phyloP scores from a whole-genome alignment of 129 eudicot species.

The Centrapalus pauciflorus region DNA sequence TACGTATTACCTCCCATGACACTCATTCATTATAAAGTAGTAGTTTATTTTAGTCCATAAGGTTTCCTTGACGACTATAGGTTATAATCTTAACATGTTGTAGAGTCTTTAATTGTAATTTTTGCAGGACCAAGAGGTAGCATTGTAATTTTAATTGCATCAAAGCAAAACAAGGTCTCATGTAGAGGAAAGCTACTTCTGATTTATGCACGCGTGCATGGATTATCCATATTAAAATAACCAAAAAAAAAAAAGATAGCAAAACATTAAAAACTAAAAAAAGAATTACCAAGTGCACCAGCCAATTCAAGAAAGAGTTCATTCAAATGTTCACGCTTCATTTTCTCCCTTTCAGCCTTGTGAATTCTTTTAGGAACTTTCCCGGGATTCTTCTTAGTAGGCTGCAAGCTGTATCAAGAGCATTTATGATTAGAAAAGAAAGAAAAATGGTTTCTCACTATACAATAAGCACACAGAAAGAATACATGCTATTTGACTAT shows the following conservation, averaged over 20 bases:
- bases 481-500: background rate
- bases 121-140: background rate
- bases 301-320: conserved; percentile 66
- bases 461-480: conserved; percentile 5
- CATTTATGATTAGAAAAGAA: background rate
- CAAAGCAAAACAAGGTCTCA: background rate
- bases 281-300: conserved; percentile 60
- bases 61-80: background rate
- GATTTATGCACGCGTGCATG: background rate
- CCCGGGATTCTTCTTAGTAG: conserved; percentile 45
- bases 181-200: background rate
- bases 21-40: background rate
- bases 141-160: background rate
- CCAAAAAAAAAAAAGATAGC: background rate
- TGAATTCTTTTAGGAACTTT: conserved; percentile 64
- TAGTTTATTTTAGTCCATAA: background rate
- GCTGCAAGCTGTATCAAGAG: conserved; percentile 38
- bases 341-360: conserved; percentile 85
- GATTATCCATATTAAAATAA: background rate
- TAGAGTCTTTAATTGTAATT: background rate
- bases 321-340: conserved; percentile 83
- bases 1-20: background rate
- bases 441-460: too few relatives aligned
- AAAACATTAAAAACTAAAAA: background rate
- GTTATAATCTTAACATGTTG: background rate